Conservation (phyloP, 1,284 basidiomycete genomes). For the Exobasidium rhododendri region DNA sequence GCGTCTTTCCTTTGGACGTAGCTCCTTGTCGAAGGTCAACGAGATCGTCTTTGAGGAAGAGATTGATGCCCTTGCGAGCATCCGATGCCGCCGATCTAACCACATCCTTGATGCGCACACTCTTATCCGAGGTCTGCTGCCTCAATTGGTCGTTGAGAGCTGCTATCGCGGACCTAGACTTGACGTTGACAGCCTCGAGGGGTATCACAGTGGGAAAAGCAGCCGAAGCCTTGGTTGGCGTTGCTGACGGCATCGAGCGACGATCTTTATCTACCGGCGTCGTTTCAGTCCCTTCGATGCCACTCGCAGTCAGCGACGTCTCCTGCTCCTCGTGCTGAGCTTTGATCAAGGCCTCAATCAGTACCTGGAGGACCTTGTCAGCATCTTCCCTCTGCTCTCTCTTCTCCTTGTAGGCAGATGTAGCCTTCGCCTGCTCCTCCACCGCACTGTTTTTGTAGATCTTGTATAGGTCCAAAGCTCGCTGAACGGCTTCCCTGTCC, state of each 20-base stretch:
- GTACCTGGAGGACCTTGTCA: background rate
- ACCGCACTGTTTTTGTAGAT: background rate
- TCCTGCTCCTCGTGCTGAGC: background rate
- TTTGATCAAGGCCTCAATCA: background rate
- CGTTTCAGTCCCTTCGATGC: background rate
- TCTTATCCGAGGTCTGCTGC: background rate
- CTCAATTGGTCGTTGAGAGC: background rate
- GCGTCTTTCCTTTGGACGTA: background rate
- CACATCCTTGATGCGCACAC: background rate
- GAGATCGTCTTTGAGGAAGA: background rate
- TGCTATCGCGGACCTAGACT: background rate
- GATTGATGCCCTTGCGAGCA: background rate
- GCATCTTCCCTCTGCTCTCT: background rate
- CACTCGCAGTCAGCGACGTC: background rate
- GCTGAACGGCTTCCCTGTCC: background rate
- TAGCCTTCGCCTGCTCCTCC: background rate
- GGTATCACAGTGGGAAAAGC: background rate
- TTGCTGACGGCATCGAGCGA: background rate
- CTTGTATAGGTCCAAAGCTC: constrained; percentile 1
- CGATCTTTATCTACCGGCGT: too few relatives aligned
- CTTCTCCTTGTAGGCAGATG: too few relatives aligned
- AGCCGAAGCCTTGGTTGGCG: background rate
- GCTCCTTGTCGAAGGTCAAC: background rate
- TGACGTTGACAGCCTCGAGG: background rate
- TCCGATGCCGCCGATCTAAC: background rate